Evolutionary conservation across 306 rosid species (phyloP).

Genomic region (Citrullus amarus): DNA sequence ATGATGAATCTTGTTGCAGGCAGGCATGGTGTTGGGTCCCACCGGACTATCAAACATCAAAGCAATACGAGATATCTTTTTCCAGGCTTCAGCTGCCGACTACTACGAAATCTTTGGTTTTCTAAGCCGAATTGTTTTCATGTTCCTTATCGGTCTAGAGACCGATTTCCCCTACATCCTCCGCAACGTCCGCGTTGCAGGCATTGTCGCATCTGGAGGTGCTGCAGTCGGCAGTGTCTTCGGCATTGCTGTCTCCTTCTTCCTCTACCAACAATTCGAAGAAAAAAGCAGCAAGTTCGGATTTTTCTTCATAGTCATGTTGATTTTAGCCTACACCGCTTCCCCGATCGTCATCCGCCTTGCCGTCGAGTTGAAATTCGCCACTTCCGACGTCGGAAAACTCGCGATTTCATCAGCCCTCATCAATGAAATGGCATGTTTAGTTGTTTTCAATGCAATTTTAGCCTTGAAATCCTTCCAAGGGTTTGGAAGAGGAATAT

Average conservation of each 20-base stretch:
- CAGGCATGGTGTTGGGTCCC: constrained; percentile 76
- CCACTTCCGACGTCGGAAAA: constrained; percentile 49
- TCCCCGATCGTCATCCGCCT: constrained; percentile 77
- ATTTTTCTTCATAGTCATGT: constrained; percentile 28
- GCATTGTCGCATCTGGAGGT: constrained; percentile 48
- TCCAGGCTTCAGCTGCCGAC: constrained; percentile 50
- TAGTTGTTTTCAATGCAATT: constrained; percentile 35
- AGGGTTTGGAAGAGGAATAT: not conserved
- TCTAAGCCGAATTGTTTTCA: constrained; percentile 68
- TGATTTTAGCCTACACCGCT: constrained; percentile 52
- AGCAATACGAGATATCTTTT: constrained; percentile 26
- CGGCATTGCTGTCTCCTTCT: constrained; percentile 51
- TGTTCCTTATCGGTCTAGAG: constrained; percentile 75
- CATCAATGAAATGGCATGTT: constrained; percentile 51
- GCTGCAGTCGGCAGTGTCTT: constrained; percentile 24
- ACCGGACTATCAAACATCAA: constrained; percentile 47
- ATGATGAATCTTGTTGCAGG: constrained; percentile 24
- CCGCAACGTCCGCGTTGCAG: constrained; percentile 28
- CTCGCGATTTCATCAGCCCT: constrained; percentile 44
- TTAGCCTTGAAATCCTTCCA: constrained; percentile 8
- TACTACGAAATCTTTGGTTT: constrained; percentile 81
- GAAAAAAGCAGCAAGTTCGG: not conserved
- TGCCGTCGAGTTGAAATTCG: constrained; percentile 50
- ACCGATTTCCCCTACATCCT: constrained; percentile 30
- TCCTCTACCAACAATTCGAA: constrained; percentile 23